These are phyloP conservation scores for Phaeodactylum tricornutum DNA, from an alignment of 108 stramenopile genomes.

Conservation along the genomic window DNA sequence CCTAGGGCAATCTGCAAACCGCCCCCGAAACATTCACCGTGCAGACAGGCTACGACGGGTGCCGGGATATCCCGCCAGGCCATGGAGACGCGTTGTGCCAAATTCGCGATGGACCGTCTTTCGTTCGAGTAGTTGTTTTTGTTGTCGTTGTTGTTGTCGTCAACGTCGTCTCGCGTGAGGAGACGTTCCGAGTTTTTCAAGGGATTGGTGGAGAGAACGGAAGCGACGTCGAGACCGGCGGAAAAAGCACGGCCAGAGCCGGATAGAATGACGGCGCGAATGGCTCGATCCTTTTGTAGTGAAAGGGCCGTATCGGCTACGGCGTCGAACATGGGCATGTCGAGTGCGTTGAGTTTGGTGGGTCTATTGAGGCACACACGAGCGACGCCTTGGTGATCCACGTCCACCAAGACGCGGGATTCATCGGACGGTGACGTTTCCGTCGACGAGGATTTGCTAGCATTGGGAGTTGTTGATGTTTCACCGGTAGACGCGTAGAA, in stretches of 20 bases:
- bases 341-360: constrained; percentile 62
- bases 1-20: constrained; percentile 87
- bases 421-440: too few species aligned
- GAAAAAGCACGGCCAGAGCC: constrained; percentile 78
- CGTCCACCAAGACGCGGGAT: background rate
- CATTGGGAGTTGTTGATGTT: too few species aligned
- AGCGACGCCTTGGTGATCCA: constrained; percentile 19
- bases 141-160: too few species aligned
- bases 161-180: constrained; percentile 40
- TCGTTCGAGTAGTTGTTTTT: too few species aligned
- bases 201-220: constrained; percentile 25
- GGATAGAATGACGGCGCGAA: constrained; percentile 60
- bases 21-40: constrained; percentile 87
- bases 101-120: constrained; percentile 56
- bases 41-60: constrained; percentile 79
- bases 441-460: too few species aligned
- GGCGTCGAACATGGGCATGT: constrained; percentile 75
- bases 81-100: constrained; percentile 80
- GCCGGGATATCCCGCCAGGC: constrained; percentile 77
- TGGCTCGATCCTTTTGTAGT: constrained; percentile 29
- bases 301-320: constrained; percentile 44
- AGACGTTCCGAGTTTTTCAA: constrained; percentile 20
- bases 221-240: constrained; percentile 73
- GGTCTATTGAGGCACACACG: constrained; percentile 64
- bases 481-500: too few species aligned